These are phyloP conservation scores for Rhodotorula sp. DNA, from an alignment of 1,284 basidiomycete species.

Conservation along the genomic window DNA sequence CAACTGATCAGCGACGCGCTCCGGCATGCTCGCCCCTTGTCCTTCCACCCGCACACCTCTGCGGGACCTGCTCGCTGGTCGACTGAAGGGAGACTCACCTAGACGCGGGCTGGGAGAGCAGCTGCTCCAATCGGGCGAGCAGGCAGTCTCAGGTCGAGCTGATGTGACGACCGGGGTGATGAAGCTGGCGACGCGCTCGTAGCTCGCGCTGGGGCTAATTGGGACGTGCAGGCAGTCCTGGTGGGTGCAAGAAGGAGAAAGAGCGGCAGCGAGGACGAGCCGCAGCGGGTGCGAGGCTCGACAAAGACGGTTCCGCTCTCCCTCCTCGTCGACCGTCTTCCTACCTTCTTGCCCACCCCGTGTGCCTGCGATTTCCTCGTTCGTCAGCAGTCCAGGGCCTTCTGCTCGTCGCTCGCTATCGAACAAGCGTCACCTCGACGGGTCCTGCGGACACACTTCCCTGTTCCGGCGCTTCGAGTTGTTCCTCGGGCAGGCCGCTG, in stretches of 20 bases:
- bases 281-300: not conserved
- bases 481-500: not conserved
- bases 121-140: too few species aligned
- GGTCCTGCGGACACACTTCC: not conserved
- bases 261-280: too few species aligned
- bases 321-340: not conserved
- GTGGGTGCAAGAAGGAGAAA: not conserved
- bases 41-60: not conserved
- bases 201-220: too few species aligned
- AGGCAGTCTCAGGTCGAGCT: too few species aligned
- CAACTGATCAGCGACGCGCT: constrained; percentile 1
- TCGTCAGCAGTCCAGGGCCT: not conserved
- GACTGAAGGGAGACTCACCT: not conserved
- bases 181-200: too few species aligned
- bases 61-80: not conserved
- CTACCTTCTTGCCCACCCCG: not conserved
- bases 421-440: not conserved
- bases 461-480: not conserved
- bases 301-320: not conserved
- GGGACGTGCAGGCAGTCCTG: not conserved
- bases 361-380: constrained; percentile 5
- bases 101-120: not conserved
- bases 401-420: not conserved
- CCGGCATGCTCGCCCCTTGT: not conserved
- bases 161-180: too few species aligned